Evolutionary conservation across 768 basidiomycete genomes (phyloP), one percentile per base, ranked within the genome.

Genomic region (Grammothele lineata): DNA sequence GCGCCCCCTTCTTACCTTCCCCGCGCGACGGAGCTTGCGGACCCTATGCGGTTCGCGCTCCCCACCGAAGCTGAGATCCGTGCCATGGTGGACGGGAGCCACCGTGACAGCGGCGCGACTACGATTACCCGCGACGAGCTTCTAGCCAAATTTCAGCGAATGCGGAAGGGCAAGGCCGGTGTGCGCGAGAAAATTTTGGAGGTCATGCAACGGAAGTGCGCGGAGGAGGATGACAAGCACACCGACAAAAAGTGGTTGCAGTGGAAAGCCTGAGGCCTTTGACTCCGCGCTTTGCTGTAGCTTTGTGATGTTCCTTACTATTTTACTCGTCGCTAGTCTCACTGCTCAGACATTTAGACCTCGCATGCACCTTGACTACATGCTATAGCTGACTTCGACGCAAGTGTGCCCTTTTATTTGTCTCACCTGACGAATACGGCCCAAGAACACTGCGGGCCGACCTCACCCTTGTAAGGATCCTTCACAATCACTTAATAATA

Each of bases 11-110:
- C 48, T 34, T 42, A 43, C 53, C 36, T 66, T 45, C 21, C 47
- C 25, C 45, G 62, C 50, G 35, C 30, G 3, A 34, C 37, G 26
- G 51, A 60, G 43, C 49, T 68, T 52, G 18, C 64, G 48, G 30
- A 51, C 17, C 53, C 59, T 30, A 71, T 70, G 67, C 53, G 56
- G 27, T 74, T 74, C 57, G 77, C 79, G 44, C 71, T 99, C 37
- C 95, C 93, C 1, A 79, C 82, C 12, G 93, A 98, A 63, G 66
- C 70, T 35, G 81, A 84, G 55, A 83, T 99, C 53, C 71, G 77
- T 37, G 65, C 73, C 15, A 65, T 85, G 33, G 83, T 97, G 34
- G 72, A 66, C 51, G 83, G 92, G 44, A 67, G 76, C 58, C 78
- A 83, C 57, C 62, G 62, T n/a, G 71, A 75, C 11, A 83, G 81